Percentiles rank a stretch among this genome's conserved stretches.
These are phyloP conservation scores for Spencermartinsiella europaea DNA, from an alignment of 805 yeast genomes.

Conservation along the genomic window DNA sequence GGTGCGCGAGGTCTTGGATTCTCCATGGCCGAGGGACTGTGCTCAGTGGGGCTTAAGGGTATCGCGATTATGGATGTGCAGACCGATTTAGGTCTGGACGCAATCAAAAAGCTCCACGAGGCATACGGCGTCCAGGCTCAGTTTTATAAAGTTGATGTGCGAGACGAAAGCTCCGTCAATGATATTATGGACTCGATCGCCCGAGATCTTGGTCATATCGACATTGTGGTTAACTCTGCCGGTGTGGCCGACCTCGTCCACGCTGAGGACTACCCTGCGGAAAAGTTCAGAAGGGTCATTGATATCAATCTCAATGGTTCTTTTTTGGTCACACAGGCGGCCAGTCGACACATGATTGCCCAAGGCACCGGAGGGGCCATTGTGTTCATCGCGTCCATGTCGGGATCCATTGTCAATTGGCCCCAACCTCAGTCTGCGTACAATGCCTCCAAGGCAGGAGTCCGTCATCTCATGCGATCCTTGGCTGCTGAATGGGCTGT, in stretches of 20 bases:
- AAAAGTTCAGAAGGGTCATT: constrained; percentile 57
- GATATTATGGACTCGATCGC: constrained; percentile 48
- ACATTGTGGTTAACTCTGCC: constrained; percentile 57
- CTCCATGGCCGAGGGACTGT: constrained; percentile 55
- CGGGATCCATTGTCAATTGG: constrained; percentile 65
- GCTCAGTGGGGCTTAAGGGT: constrained; percentile 52
- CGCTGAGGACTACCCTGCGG: constrained; percentile 63
- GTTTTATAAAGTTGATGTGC: constrained; percentile 61
- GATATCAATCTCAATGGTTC: constrained; percentile 65
- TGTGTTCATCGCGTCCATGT: constrained; percentile 65
- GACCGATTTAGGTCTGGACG: constrained; percentile 56
- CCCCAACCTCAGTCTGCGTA: constrained; percentile 69
- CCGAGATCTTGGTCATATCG: constrained; percentile 50
- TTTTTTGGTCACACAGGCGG: constrained; percentile 59
- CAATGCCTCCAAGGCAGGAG: constrained; percentile 71
- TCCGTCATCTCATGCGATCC: constrained; percentile 59
- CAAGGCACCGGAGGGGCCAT: constrained; percentile 52
- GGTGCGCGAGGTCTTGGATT: constrained; percentile 66
- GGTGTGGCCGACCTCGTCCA: constrained; percentile 66
- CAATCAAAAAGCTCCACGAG: constrained; percentile 50
- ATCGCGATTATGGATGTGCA: constrained; percentile 50
- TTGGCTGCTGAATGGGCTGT: constrained; percentile 72
- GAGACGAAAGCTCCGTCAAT: constrained; percentile 45
- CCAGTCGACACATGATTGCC: constrained; percentile 60
- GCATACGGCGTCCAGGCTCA: constrained; percentile 52